Evolutionary conservation across 352 stramenopile genomes (phyloP), one percentile per base, ranked within the genome.

Genomic region (Globisporangium apiculatum): DNA sequence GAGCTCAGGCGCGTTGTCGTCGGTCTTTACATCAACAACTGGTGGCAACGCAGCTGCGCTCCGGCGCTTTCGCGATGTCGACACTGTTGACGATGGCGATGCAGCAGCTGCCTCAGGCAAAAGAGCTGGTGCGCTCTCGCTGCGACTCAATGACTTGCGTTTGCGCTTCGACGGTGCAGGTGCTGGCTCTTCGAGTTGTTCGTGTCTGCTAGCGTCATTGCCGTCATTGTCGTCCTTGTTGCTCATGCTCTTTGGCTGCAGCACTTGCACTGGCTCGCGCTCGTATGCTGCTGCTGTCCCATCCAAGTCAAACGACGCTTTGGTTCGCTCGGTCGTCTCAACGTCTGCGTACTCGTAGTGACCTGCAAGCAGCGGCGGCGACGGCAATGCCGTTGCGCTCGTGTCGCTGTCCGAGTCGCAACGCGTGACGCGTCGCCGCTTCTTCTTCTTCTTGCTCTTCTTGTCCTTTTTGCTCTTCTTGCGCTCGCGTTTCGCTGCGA

Each of bases 401-500:
- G 88, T 77, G 42, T 71, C 79, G 18, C 74, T 71, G 5, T 86
- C 73, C 24, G 60, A 58, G 46, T 81, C 76, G n/a, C 11, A 14
- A 5, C 7, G 45, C 4, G 35, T 60, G 76, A 84, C 59, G 72
- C 73, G 58, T 63, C 49, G 40, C 65, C 51, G 38, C 46, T 57
- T 76, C 40, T 74, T 66, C 55, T 84, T 86, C 46, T 81, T 73
- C 37, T 78, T 73, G 48, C 73, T 75, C 66, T 76, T 79, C 62
- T 75, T 76, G 51, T 86, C 66, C 64, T 82, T 87, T 62, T 83
- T 87, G 37, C 62, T 64, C 45, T 65, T 73, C 51, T 71, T 66
- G 17, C 69, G 56, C 10, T 62, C 57, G 17, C 57, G 57, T 18
- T 62, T 65, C 50, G 36, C 12, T 14, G 35, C 15, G 24, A 31